These are phyloP conservation scores for Blastocystis hominis DNA, from an alignment of 352 stramenopile genomes.

Conservation along the genomic window DNA sequence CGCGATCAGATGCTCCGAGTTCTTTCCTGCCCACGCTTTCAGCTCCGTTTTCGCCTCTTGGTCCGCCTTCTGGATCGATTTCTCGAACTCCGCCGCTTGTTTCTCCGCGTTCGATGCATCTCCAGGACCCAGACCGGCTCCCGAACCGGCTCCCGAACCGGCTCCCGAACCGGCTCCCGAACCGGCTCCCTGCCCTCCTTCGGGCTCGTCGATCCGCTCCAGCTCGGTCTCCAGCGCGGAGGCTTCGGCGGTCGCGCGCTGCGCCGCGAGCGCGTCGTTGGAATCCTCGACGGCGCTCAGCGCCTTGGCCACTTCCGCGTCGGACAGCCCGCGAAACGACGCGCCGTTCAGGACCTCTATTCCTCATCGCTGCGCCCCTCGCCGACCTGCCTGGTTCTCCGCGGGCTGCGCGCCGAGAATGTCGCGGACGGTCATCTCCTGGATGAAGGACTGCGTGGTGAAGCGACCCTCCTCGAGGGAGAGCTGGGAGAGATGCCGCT, in stretches of 20 bases:
- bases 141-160: no score
- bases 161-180: no score
- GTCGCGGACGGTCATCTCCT: constrained; percentile 18
- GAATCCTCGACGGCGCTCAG: not conserved
- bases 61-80: not conserved
- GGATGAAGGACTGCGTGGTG: constrained; percentile 18
- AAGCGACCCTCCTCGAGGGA: constrained; percentile 66
- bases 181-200: no score
- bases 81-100: not conserved
- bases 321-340: not conserved
- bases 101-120: not conserved
- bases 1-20: not conserved
- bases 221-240: not conserved
- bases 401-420: constrained; percentile 2
- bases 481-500: constrained; percentile 88
- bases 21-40: not conserved
- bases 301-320: not conserved
- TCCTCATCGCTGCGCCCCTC: not conserved
- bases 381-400: not conserved
- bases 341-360: not conserved
- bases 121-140: not conserved
- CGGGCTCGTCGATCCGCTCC: not conserved
- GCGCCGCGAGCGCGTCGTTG: not conserved
- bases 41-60: not conserved
- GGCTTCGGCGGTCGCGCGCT: not conserved